phyloP scores from a whole-genome alignment of 345 rosid species.

The Eucalyptus cloeziana region DNA sequence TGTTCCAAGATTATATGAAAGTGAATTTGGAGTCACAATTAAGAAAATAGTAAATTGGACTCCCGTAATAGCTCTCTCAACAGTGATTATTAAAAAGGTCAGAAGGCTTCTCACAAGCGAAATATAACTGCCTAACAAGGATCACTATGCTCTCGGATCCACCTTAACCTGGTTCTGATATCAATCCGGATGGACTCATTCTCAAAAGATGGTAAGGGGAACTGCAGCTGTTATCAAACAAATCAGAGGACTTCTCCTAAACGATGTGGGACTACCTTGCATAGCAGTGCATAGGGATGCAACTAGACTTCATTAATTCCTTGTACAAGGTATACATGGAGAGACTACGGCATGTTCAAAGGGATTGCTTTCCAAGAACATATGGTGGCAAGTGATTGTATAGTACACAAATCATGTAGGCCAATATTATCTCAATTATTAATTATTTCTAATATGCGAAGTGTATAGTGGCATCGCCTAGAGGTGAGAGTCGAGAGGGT shows the following conservation, averaged over 20 bases:
- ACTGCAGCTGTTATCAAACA: too few species aligned
- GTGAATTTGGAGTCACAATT: fast-evolving
- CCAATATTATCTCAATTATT: neutral
- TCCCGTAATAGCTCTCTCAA: fast-evolving
- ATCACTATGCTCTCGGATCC: too few species aligned
- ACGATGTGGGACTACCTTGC: too few species aligned
- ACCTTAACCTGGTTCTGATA: too few species aligned
- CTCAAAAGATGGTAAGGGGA: too few species aligned
- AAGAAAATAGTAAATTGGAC: neutral
- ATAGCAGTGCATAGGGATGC: too few species aligned
- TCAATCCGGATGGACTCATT: too few species aligned
- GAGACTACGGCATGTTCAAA: neutral
- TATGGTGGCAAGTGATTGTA: neutral
- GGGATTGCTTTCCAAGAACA: neutral
- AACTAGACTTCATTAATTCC: neutral
- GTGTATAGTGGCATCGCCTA: fast-evolving
- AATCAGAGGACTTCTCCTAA: too few species aligned
- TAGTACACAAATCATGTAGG: fast-evolving
- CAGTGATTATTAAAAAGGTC: too few species aligned
- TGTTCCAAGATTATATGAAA: neutral
- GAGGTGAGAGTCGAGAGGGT: too few species aligned
- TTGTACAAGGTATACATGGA: fast-evolving
- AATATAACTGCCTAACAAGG: too few species aligned
- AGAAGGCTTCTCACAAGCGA: too few species aligned
- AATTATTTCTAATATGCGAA: fast-evolving